Conservation (phyloP, 768 basidiomycete genomes). For the Heimioporus sp. region DNA sequence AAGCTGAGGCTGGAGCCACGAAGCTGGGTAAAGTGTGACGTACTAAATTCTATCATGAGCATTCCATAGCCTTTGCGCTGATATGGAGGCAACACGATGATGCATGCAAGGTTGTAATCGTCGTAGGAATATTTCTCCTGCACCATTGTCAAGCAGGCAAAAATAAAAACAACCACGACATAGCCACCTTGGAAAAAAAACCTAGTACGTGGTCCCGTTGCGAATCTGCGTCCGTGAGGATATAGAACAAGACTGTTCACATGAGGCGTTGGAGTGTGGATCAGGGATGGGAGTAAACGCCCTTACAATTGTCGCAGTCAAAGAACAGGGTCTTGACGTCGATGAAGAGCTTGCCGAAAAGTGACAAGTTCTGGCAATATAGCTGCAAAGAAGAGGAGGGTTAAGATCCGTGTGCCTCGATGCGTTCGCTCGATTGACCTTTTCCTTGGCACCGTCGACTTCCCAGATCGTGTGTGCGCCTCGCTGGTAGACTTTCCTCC, state of each 20-base stretch:
- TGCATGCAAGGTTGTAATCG: slow-evolving; percentile 96
- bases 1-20: too few relatives aligned
- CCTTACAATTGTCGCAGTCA: slow-evolving; percentile 81
- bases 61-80: slow-evolving; percentile 90
- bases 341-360: slow-evolving; percentile 98
- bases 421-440: slow-evolving; percentile 48
- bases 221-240: slow-evolving; percentile 82
- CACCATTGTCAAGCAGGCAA: background rate
- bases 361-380: slow-evolving; percentile 92
- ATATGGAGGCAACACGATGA: slow-evolving; percentile 91
- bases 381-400: slow-evolving; percentile 48
- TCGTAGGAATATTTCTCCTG: slow-evolving; percentile 96
- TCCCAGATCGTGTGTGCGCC: slow-evolving; percentile 94
- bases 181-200: slow-evolving; percentile 60
- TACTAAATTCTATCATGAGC: slow-evolving; percentile 98
- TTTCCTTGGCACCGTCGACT: slow-evolving; percentile 84
- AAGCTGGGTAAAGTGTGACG: slow-evolving; percentile 27
- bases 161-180: background rate
- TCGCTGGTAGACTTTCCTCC: slow-evolving; percentile 84
- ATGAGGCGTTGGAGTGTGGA: background rate
- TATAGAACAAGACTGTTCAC: slow-evolving; percentile 75
- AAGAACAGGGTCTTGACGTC: slow-evolving; percentile 96
- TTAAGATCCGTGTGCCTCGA: background rate
- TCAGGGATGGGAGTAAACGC: background rate
- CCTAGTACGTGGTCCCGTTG: slow-evolving; percentile 78